A percentile compares a stretch with the other conserved stretches of the same genome.
Conservation (phyloP, 192 early-diverging fungal species). For the Backusella macrospora region DNA sequence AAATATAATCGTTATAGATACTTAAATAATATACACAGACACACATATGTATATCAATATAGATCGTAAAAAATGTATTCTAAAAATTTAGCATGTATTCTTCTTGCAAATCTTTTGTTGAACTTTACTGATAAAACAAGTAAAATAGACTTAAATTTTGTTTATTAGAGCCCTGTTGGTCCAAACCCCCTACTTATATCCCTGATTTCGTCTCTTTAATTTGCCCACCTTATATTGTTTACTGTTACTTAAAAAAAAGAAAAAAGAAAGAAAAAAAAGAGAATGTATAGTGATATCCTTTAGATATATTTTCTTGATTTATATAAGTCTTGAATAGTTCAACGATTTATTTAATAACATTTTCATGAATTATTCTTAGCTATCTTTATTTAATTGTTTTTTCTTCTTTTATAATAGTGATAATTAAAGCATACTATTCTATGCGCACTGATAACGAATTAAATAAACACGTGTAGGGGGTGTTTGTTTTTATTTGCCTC, state of each 20-base stretch:
- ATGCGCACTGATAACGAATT: conserved; percentile 6
- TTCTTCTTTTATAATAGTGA: background rate
- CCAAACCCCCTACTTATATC: background rate
- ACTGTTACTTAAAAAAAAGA: too few relatives aligned
- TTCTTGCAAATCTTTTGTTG: background rate
- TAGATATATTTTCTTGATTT: background rate
- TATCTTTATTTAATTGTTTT: background rate
- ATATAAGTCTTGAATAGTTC: background rate
- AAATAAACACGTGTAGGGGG: conserved; percentile 2
- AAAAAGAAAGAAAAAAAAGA: background rate
- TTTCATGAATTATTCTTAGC: background rate
- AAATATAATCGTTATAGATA: background rate
- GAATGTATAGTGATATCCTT: background rate
- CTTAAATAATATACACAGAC: too few relatives aligned
- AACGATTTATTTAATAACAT: background rate
- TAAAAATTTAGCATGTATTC: background rate
- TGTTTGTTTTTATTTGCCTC: background rate
- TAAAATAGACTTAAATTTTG: background rate
- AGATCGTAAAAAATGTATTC: too few relatives aligned
- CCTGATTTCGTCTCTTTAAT: conserved; percentile 12
- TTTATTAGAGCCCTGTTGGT: background rate
- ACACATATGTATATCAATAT: too few relatives aligned
- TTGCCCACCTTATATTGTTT: background rate
- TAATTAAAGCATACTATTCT: background rate
- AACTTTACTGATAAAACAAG: background rate